Base-by-base conservation (phyloP, 495 filamentous ascomycete species). In the Penicillium canariense region DNA sequence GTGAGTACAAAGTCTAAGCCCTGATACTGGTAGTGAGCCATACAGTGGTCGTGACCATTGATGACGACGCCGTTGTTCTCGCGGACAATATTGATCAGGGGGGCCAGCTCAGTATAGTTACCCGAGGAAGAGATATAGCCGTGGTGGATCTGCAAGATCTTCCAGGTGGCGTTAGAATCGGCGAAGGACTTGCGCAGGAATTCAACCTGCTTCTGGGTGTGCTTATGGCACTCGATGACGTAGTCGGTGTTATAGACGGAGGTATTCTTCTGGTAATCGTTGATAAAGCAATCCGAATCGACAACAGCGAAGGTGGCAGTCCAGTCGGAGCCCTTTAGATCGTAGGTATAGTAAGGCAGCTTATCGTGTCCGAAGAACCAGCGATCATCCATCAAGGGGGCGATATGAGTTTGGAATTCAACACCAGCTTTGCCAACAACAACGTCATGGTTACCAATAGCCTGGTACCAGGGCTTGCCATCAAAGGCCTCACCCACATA, bases 1-100 rank as follows among this genome's bases (percentile, higher is more conserved):
- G 60, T 58, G 46, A 64, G 61, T 14, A 64, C 58, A 35, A 58
- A 64, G 50, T 64, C 38, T 11, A 51, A 61, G 18, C 55, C 55
- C 17, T 64, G 27, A 40, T 45, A 47, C n/a, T 61, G 25, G 58
- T 61, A 64, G 54, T 64, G 61, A 3, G 58, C 61, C 31, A 60
- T 34, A 32, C 58, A 64, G 58, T 64, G 61, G 30, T 64, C 61
- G 28, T 64, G 61, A 23, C 61, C 61, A 26, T 64, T 64, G 8
- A 64, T 11, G n/a, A 64, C 61, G 14, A 61, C 47, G 15, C 34
- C 58, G 32, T 49, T 63, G 47, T 59, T 38, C 30, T 60, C 35
- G 10, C 54, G 52, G 18, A 57, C 61, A 32, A 64, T 55, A 4
- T 60, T 48, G 20, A 64, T 52, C 23, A 64, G 30, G 1, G 61